These are phyloP conservation scores for Gardenia jasminoides DNA, from an alignment of 257 asterid species.

Conservation along the genomic window DNA sequence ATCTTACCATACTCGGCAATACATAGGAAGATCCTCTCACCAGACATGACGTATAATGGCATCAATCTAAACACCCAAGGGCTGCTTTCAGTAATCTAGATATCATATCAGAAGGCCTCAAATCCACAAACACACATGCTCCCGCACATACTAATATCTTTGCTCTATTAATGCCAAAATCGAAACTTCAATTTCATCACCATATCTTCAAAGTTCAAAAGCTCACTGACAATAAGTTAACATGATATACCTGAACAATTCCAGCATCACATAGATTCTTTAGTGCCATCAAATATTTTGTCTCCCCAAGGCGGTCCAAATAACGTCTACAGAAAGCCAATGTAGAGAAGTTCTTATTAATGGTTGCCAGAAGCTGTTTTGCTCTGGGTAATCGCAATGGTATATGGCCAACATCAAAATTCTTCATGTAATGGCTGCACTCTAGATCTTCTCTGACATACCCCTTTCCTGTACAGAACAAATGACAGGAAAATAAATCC, in stretches of 20 bases:
- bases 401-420: slow-evolving; percentile 85
- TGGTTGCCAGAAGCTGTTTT: slow-evolving; percentile 82
- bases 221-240: neutral
- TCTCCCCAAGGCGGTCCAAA: slow-evolving; percentile 90
- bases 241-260: slow-evolving; percentile 67
- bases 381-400: slow-evolving; percentile 93
- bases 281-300: slow-evolving; percentile 91
- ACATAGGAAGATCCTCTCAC: neutral
- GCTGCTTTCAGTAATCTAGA: neutral
- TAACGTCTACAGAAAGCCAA: slow-evolving; percentile 96
- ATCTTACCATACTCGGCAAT: neutral
- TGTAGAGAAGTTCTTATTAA: slow-evolving; percentile 84
- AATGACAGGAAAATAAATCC: slow-evolving; percentile 1
- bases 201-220: too few species aligned
- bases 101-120: neutral
- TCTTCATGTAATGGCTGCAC: slow-evolving; percentile 99
- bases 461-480: slow-evolving; percentile 70
- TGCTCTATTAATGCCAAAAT: neutral
- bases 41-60: neutral
- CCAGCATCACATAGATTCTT: slow-evolving; percentile 96
- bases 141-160: neutral
- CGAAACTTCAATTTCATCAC: neutral
- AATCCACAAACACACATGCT: neutral
- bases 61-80: neutral
- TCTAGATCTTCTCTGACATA: slow-evolving; percentile 94